Evolutionary conservation across 805 yeast genomes (phyloP), one percentile per base, ranked within the genome.

Genomic region (Candida oleophila): DNA sequence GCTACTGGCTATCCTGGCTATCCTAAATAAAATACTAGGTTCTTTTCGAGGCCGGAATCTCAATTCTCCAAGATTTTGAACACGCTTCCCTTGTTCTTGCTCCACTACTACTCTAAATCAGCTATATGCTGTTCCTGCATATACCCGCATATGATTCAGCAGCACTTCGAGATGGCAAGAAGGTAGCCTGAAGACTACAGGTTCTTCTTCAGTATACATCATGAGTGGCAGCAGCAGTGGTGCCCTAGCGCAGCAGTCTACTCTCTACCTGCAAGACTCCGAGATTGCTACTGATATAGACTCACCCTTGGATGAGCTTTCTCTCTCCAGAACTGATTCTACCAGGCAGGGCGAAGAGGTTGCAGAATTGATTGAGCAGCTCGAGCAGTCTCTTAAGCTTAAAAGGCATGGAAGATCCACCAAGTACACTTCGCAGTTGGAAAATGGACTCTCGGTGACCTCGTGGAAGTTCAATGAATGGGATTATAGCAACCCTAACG

Each of bases 401-500:
- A 55, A 54, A 45, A 58, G 53, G 38, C 48, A 47, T 3, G 73
- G 71, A 9, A 59, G 51, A 16, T 45, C 57, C 30, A 52, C 40
- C 14, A 59, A 56, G 44, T 48, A 49, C 40, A 45, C 54, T 18
- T 49, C 50, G 30, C 45, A 25, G 3, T 44, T 52, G 5, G 35
- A 43, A 21, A 39, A 49, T 40, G 41, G 41, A 15, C 22, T 15
- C 8, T 25, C 14, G 8, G 38, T 57, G 14, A 33, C 46, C 19
- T 62, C 74, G 43, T 92, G 98, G 98, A 87, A 83, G 63, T 90
- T 89, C 66, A 81, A 83, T 48, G 99, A 92, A 54, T 91, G 89
- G 87, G 97, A 88, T 56, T 92, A 88, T 59, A 81, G 81, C 15
- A 78, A 74, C 45, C 68, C 71, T 8, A 37, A 40, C 42, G 68